Conservation (phyloP, 805 yeast species). For the Lachancea cidri region DNA sequence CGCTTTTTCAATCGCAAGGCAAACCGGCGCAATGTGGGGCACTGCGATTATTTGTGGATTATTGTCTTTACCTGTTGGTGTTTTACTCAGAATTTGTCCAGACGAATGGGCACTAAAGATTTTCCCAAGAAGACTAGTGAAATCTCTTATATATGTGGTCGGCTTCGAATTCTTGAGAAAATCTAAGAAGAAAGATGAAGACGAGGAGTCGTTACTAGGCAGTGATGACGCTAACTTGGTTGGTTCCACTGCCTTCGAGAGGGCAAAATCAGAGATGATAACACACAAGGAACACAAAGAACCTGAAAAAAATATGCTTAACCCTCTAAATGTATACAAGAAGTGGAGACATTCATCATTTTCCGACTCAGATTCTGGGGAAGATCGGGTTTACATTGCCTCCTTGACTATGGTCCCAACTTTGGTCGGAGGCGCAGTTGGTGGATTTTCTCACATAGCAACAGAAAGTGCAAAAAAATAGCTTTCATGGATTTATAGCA, state of each 20-base stretch:
- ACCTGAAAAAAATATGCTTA: conserved; percentile 10
- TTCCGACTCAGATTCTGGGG: conserved; percentile 13
- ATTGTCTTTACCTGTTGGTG: conserved; percentile 75
- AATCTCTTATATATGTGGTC: conserved; percentile 18
- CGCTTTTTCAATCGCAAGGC: conserved; percentile 78
- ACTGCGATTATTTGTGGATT: conserved; percentile 79
- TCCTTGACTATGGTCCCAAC: conserved; percentile 50
- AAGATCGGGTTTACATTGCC: conserved; percentile 28
- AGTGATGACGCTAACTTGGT: conserved; percentile 11
- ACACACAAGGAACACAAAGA: conserved; percentile 14
- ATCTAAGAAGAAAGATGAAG: conserved; percentile 11
- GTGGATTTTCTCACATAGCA: conserved; percentile 35
- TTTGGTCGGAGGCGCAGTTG: conserved; percentile 53
- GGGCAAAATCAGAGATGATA: conserved; percentile 29
- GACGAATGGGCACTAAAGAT: conserved; percentile 62
- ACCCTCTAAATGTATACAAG: conserved; percentile 24
- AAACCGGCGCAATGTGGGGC: conserved; percentile 86
- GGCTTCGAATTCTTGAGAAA: conserved; percentile 25
- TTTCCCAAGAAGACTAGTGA: conserved; percentile 59
- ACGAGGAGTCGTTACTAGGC: conserved; percentile 23
- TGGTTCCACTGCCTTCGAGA: conserved; percentile 31
- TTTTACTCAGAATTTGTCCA: conserved; percentile 72
- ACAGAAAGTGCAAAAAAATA: no score
- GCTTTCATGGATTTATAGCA: no score
- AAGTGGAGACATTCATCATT: conserved; percentile 23